These are phyloP conservation scores for Microsporum audouinii DNA, from an alignment of 2,329 filamentous ascomycete genomes.

Conservation along the genomic window DNA sequence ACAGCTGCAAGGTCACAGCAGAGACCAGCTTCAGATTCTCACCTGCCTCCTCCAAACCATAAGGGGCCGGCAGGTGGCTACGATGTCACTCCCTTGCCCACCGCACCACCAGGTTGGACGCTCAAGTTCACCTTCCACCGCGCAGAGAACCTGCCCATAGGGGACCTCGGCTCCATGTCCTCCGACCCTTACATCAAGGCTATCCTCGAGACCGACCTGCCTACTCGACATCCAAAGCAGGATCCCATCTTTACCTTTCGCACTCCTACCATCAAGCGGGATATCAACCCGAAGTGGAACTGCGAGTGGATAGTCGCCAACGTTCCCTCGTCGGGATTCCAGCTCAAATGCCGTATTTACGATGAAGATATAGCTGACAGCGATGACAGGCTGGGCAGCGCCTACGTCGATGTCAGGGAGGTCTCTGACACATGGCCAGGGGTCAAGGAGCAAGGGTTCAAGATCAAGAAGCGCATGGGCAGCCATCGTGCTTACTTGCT, in stretches of 20 bases:
- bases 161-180: slow-evolving; percentile 63
- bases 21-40: background rate
- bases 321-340: slow-evolving; percentile 67
- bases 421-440: slow-evolving; percentile 58
- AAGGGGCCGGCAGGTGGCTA: slow-evolving; percentile 60
- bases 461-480: slow-evolving; percentile 69
- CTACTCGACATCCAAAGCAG: slow-evolving; percentile 74
- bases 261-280: slow-evolving; percentile 62
- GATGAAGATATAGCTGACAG: slow-evolving; percentile 81
- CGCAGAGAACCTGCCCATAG: slow-evolving; percentile 68
- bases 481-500: slow-evolving; percentile 78
- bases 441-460: slow-evolving; percentile 52
- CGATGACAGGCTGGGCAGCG: slow-evolving; percentile 80
- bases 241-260: slow-evolving; percentile 56
- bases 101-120: slow-evolving; percentile 67
- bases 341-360: slow-evolving; percentile 73
- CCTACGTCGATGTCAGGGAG: slow-evolving; percentile 53
- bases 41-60: background rate
- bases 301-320: slow-evolving; percentile 82
- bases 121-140: slow-evolving; percentile 73
- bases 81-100: slow-evolving; percentile 65
- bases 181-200: slow-evolving; percentile 76
- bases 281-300: slow-evolving; percentile 68
- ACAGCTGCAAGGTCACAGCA: background rate
- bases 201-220: slow-evolving; percentile 60